A percentile compares a stretch with the other conserved stretches of the same genome.
These are phyloP conservation scores for Hypericum perforatum DNA, from an alignment of 345 rosid species.

Conservation along the genomic window DNA sequence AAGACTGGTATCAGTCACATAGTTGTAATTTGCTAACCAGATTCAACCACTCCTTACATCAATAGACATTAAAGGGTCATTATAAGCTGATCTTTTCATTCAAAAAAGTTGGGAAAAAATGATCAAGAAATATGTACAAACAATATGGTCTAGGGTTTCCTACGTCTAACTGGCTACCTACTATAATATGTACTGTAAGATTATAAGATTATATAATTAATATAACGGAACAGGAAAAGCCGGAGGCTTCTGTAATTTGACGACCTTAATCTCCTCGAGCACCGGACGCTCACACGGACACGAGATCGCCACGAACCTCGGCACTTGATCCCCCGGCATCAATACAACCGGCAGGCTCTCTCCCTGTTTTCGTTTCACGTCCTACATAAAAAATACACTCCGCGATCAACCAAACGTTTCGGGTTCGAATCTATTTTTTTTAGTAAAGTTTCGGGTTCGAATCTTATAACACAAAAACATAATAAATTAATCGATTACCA, in stretches of 20 bases:
- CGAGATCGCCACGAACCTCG: neutral
- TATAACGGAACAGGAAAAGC: no score
- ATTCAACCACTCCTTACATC: no score
- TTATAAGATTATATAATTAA: no score
- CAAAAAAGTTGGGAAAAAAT: no score
- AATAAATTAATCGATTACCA: conserved; percentile 3
- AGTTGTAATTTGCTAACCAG: no score
- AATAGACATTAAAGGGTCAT: no score
- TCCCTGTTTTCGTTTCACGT: neutral
- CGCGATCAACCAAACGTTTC: neutral
- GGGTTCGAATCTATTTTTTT: neutral
- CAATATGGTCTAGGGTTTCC: no score
- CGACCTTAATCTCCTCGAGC: neutral
- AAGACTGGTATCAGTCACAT: no score
- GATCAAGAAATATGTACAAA: no score
- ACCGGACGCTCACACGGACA: neutral
- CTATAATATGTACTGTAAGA: no score
- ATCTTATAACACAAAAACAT: neutral
- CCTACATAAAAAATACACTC: neutral
- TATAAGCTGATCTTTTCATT: no score
- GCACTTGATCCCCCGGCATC: conserved; percentile 1
- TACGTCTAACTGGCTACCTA: no score
- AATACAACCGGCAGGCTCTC: conserved; percentile 2
- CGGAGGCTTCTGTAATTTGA: neutral
- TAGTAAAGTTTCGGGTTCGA: neutral